Base-by-base conservation (phyloP, 257 asterid genomes). In the Phtheirospermum japonicum region DNA sequence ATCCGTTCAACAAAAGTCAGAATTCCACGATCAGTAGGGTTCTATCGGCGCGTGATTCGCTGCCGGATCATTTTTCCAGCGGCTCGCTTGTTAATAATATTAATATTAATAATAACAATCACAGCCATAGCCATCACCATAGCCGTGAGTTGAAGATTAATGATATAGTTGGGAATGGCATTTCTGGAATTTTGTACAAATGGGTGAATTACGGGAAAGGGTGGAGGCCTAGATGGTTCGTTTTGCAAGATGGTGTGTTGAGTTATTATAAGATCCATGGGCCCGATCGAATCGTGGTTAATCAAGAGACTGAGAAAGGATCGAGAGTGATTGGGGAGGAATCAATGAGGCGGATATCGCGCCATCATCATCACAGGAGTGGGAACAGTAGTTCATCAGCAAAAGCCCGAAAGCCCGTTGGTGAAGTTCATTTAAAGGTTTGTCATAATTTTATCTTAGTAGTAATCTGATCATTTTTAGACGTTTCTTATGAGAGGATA, bases 201-300 rank as follows among this genome's bases (percentile, higher is more conserved):
- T 93, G 99, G 99, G 99, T 93, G 73, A 93, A 93, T 82, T 89
- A 87, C 50, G 99, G 99, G 2, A 89, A 85, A 60, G 99, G 99
- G 14, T 93, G 99, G 99, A 83, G 99, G 68, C 95, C 94, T 4
- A 73, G 99, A 62, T 93, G 99, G 97, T 87, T 93, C 67, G 96
- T 93, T 14, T 76, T 93, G 90, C 99, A 85, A 51, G 99, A 93
- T 78, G 99, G 95, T 16, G 99, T 93, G 26, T 71, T 93, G 80
- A 87, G 97, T 51, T 93, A 85, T 61, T 93, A 87, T 48, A 93
- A 93, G 92, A 82, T 93, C 81, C 95, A 87, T 61, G 96, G 99
- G 12, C 96, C 92, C 32, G 92, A 89, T 74, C 85, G 77, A 71
- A 89, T 93, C 73, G 34, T 79, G 63, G 53, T 92, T 32, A 79